Percentiles rank a stretch among this genome's conserved stretches.
Evolutionary conservation across 1,284 basidiomycete species (phyloP).

Genomic region (Abortiporus biennis): DNA sequence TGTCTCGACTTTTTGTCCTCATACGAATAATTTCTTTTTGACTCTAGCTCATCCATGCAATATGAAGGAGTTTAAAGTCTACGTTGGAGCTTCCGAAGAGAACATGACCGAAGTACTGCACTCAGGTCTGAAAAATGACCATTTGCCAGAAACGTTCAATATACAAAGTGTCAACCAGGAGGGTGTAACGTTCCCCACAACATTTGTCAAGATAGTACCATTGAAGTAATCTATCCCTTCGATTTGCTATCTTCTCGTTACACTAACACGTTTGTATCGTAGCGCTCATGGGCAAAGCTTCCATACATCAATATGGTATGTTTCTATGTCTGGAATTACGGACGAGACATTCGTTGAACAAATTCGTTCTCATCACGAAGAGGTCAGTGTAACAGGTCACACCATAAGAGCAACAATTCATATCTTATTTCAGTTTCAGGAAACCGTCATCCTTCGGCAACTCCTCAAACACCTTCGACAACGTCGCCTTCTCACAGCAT

Average conservation of each 20-base stretch:
- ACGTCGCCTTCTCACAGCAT: constrained; percentile 65
- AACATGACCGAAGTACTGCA: constrained; percentile 59
- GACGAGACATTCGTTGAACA: constrained; percentile 50
- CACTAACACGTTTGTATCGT: too few species aligned
- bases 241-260: background rate
- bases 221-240: constrained; percentile 42
- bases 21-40: constrained; percentile 1
- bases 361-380: constrained; percentile 46
- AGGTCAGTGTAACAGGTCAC: constrained; percentile 45
- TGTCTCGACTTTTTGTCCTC: constrained; percentile 4
- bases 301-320: constrained; percentile 74
- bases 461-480: constrained; percentile 78
- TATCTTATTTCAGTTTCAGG: constrained; percentile 45
- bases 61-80: constrained; percentile 74
- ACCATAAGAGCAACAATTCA: background rate
- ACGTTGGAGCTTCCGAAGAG: constrained; percentile 55
- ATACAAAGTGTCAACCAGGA: constrained; percentile 48
- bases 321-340: constrained; percentile 52
- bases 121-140: constrained; percentile 58
- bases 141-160: constrained; percentile 54
- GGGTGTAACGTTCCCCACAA: constrained; percentile 54
- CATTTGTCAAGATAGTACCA: constrained; percentile 68
- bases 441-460: constrained; percentile 58
- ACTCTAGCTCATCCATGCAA: constrained; percentile 76
- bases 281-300: constrained; percentile 64